Base-by-base conservation (phyloP, 129 eudicot species). In the Daucus carota region DNA sequence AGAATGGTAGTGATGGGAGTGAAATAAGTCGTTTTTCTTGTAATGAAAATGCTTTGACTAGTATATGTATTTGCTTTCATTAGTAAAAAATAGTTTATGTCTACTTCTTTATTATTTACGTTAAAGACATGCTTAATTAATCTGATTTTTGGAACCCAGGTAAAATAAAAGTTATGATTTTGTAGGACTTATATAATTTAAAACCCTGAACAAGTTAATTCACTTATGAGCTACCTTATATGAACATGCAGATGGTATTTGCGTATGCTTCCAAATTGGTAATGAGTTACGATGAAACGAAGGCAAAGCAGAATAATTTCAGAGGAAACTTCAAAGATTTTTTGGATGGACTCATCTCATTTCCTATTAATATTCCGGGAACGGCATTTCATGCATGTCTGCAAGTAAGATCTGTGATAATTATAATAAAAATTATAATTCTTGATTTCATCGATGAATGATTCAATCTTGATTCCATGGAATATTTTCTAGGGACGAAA, bases 351-450 rank as follows among this genome's bases (percentile, higher is more conserved):
- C 75, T 71, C 4, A 26, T 71, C 33, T 71, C 75, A 0, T 71
- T 71, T 71, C 75, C 75, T 42, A n/a, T 71, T 22, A 71, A 71
- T 43, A n/a, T 71, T 18, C 75, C 75, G 3, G 75, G 75, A 71
- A 71, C 34, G 29, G 75, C 54, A 8, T 71, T 34, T 28, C 75
- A 43, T 71, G 34, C 75, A 43, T 34, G 75, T 71, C 52, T 71
- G 29, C 45, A 71, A 36, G 75, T 71, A 71, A 13, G 73, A 33
- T 36, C 40, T 36, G 2, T 36, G 5, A 34, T 16, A 7, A 36
- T 36, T 15, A 0, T 8, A 8, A 10, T 54, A 22, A 3, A 22
- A 54, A 8, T 22, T 20, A 7, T 22, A 2, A 54, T 9, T 54
- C 1, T 54, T n/a, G 65, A 15, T 57, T 57, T 57, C 65, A 57